phyloP scores from a whole-genome alignment of 78 protist species.

The Tieghemostelium lacteum region DNA sequence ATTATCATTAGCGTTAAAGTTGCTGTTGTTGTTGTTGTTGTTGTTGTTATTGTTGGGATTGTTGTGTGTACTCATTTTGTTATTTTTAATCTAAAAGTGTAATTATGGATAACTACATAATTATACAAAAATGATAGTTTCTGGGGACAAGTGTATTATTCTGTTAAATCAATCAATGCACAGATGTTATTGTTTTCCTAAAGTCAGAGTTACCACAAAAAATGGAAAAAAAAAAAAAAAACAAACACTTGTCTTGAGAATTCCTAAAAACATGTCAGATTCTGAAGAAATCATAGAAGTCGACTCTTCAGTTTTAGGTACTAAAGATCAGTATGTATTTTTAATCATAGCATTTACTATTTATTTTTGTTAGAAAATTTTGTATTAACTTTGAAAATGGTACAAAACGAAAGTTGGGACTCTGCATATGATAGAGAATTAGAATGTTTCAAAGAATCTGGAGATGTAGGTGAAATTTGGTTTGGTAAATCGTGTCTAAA shows the following conservation, averaged over 20 bases:
- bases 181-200: too few relatives aligned
- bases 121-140: too few relatives aligned
- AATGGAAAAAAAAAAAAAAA: background rate
- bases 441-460: constrained; percentile 52
- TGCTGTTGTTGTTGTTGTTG: constrained; percentile 1
- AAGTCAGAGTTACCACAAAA: too few relatives aligned
- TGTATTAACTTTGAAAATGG: background rate
- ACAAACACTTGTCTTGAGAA: background rate
- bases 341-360: too few relatives aligned
- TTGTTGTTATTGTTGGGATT: constrained; percentile 15
- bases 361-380: background rate
- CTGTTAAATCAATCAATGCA: too few relatives aligned
- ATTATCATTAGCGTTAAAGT: constrained; percentile 3
- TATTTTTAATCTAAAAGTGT: too few relatives aligned
- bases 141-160: too few relatives aligned
- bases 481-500: constrained; percentile 71
- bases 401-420: constrained; percentile 56
- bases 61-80: too few relatives aligned
- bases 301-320: constrained; percentile 23
- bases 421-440: constrained; percentile 54
- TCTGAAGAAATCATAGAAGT: constrained; percentile 19
- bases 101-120: too few relatives aligned
- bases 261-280: constrained; percentile 1
- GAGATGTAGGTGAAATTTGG: constrained; percentile 81
- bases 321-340: constrained; percentile 63